phyloP scores from a whole-genome alignment of 1,284 basidiomycete genomes.

The Ceratobasidium sp. region DNA sequence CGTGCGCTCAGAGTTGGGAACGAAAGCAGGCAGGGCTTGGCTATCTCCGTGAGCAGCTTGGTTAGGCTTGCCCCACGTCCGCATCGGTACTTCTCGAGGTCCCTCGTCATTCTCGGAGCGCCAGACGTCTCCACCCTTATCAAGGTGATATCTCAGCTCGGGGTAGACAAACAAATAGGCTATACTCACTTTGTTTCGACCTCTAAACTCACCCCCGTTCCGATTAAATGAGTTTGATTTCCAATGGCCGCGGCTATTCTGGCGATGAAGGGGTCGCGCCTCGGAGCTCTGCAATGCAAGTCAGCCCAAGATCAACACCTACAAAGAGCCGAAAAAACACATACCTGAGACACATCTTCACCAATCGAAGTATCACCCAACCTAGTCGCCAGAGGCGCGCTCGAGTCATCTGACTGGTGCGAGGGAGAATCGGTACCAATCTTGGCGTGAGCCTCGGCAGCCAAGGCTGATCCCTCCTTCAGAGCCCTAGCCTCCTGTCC shows the following conservation, averaged over 20 bases:
- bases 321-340: neutral
- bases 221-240: neutral
- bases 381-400: conserved; percentile 6
- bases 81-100: conserved; percentile 6
- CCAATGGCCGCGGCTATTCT: conserved; percentile 6
- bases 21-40: neutral
- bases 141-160: neutral
- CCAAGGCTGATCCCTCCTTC: neutral
- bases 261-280: neutral
- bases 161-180: neutral
- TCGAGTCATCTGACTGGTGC: conserved; percentile 28
- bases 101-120: conserved; percentile 4
- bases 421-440: neutral
- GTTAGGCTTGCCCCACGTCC: conserved; percentile 18
- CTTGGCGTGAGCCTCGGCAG: neutral
- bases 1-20: neutral
- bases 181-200: conserved; percentile 1
- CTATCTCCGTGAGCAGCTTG: neutral
- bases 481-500: neutral
- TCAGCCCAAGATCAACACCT: conserved; percentile 4
- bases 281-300: neutral
- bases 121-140: conserved; percentile 8
- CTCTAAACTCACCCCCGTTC: neutral
- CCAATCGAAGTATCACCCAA: conserved; percentile 18
- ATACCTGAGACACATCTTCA: conserved; percentile 8